Conservation (phyloP, 1,284 basidiomycete genomes). For the Rhodotorula mucilaginosa region DNA sequence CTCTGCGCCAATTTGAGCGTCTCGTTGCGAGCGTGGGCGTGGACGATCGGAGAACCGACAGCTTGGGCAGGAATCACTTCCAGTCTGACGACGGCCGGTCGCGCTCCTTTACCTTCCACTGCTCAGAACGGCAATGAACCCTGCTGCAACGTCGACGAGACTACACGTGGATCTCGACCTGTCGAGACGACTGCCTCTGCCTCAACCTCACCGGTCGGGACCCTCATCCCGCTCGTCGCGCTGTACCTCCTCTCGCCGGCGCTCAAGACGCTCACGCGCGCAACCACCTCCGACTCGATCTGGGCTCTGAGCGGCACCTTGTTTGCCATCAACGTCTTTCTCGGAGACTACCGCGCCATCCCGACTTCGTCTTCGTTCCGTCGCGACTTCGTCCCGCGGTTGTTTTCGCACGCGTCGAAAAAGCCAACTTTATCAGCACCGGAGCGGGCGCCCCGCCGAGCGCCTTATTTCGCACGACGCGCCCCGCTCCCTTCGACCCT, state of each 20-base stretch:
- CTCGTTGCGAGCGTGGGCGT: conserved; percentile 63
- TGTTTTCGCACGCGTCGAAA: conserved; percentile 9
- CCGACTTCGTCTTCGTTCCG: conserved; percentile 40
- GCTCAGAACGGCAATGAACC: too few relatives aligned
- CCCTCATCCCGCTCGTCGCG: conserved; percentile 76
- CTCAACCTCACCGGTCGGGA: neutral
- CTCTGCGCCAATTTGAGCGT: conserved; percentile 58
- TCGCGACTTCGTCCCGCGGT: conserved; percentile 51
- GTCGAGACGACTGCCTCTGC: neutral
- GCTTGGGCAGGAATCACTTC: conserved; percentile 2
- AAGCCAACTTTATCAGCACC: too few relatives aligned
- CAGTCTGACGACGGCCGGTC: too few relatives aligned
- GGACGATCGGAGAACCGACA: conserved; percentile 34
- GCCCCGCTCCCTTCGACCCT: conserved; percentile 69
- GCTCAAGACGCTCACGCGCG: conserved; percentile 83
- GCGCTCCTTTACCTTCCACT: too few relatives aligned
- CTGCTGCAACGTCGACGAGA: too few relatives aligned
- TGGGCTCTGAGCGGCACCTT: conserved; percentile 80
- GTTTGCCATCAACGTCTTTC: conserved; percentile 61
- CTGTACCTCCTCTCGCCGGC: conserved; percentile 88
- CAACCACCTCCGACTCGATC: conserved; percentile 93
- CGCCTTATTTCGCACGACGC: conserved; percentile 15
- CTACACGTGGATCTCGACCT: conserved; percentile 44
- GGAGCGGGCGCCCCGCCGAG: conserved; percentile 21
- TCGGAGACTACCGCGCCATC: conserved; percentile 63